phyloP scores from a whole-genome alignment of 495 filamentous ascomycete genomes.

The Podospora bellae-mahoneyi region DNA sequence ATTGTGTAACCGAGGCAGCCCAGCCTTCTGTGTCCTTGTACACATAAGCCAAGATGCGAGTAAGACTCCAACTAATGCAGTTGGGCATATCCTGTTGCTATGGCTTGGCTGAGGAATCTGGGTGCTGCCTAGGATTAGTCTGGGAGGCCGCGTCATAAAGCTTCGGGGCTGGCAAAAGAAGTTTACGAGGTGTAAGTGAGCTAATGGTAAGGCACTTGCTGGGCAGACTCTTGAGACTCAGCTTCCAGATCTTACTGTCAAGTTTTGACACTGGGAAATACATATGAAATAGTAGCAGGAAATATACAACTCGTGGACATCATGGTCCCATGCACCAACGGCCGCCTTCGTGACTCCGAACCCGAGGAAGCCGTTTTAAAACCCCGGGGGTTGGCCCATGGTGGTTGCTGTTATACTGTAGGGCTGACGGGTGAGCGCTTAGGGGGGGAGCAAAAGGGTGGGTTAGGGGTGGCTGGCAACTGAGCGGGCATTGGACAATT shows the following conservation, averaged over 20 bases:
- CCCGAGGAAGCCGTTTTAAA: neutral
- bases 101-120: neutral
- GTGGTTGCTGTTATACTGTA: neutral
- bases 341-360: neutral
- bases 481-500: neutral
- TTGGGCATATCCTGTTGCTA: neutral
- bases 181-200: neutral
- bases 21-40: neutral
- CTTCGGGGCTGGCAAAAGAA: neutral
- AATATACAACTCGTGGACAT: neutral
- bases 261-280: neutral
- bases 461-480: neutral
- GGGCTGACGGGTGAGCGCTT: neutral
- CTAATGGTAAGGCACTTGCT: neutral
- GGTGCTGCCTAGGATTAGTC: neutral
- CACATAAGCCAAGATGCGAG: neutral
- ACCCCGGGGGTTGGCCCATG: neutral
- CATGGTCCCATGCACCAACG: neutral
- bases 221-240: neutral
- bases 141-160: neutral
- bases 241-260: no score
- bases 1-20: neutral
- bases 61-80: neutral
- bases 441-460: neutral
- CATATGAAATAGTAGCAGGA: neutral